Evolutionary conservation across 768 basidiomycete genomes (phyloP).

Genomic region (Serendipita vermifera): DNA sequence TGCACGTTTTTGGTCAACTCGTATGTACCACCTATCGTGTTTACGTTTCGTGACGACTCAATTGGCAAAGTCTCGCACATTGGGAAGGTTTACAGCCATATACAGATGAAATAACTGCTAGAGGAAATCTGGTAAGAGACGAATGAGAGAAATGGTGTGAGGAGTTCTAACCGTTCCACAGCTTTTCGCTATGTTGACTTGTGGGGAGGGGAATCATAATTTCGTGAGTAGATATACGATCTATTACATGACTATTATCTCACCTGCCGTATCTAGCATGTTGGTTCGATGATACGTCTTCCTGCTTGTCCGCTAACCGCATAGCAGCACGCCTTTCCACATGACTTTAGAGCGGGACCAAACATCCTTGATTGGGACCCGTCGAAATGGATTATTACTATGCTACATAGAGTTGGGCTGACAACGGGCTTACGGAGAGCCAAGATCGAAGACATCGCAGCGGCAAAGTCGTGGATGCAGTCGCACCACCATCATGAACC

Average conservation of each 20-base stretch:
- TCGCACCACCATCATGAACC: conserved; percentile 25
- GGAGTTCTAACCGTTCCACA: conserved; percentile 19
- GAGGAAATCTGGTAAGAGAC: conserved; percentile 50
- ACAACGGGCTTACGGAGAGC: conserved; percentile 39
- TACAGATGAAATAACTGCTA: conserved; percentile 65
- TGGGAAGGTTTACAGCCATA: conserved; percentile 74
- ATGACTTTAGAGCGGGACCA: conserved; percentile 63
- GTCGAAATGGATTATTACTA: conserved; percentile 61
- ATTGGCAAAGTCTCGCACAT: conserved; percentile 47
- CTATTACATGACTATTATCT: neutral
- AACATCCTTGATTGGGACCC: conserved; percentile 58
- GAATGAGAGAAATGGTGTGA: neutral
- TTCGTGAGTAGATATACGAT: conserved; percentile 34
- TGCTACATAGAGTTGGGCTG: conserved; percentile 37
- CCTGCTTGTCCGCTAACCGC: conserved; percentile 8
- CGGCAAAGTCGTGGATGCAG: conserved; percentile 38
- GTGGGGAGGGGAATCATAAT: conserved; percentile 71
- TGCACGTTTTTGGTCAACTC: conserved; percentile 61
- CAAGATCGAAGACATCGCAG: conserved; percentile 34
- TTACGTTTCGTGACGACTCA: too few relatives aligned
- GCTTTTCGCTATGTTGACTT: conserved; percentile 55
- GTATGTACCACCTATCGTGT: conserved; percentile 31
- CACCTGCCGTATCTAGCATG: neutral
- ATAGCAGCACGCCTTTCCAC: conserved; percentile 59
- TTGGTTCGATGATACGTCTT: conserved; percentile 15